A percentile compares a stretch with the other conserved stretches of the same genome.
Conservation (phyloP, 23 red algal species). For the Rhodosorus marinus region DNA sequence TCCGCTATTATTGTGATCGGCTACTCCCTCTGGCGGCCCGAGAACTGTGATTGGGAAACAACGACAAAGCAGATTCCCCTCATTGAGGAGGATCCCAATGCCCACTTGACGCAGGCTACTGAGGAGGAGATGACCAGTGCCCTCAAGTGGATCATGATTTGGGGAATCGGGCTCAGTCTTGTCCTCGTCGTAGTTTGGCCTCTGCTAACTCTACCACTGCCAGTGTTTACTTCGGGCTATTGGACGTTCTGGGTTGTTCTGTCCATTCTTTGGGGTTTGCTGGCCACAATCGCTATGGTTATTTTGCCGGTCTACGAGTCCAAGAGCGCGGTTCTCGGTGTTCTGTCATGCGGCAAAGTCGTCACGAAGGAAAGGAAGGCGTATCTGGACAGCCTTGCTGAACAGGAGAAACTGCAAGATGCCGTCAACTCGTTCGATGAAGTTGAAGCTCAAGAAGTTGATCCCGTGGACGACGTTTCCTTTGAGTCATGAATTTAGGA, state of each 20-base stretch:
- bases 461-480: no score
- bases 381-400: no score
- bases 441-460: no score
- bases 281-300: slow-evolving; percentile 33
- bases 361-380: no score
- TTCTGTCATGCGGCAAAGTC: slow-evolving; percentile 35
- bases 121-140: slow-evolving; percentile 21
- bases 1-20: slow-evolving; percentile 34
- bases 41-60: slow-evolving; percentile 32
- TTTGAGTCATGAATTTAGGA: no score
- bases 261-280: slow-evolving; percentile 56
- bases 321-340: slow-evolving; percentile 16
- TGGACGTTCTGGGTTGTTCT: slow-evolving; percentile 65
- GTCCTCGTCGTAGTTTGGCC: slow-evolving; percentile 45
- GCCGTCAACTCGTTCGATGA: no score
- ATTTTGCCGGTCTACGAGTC: slow-evolving; percentile 48
- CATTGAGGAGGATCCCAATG: slow-evolving; percentile 27
- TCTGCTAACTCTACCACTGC: slow-evolving; percentile 33
- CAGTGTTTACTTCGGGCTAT: slow-evolving; percentile 34
- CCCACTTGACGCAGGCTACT: slow-evolving; percentile 10
- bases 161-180: slow-evolving; percentile 29
- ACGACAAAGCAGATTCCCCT: slow-evolving; percentile 32
- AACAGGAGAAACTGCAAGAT: no score
- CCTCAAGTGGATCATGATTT: slow-evolving; percentile 19
- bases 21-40: slow-evolving; percentile 11